A percentile compares a stretch with the other conserved stretches of the same genome.
Evolutionary conservation across 129 eudicot genomes (phyloP).

Genomic region (sunflower (Helianthus annuus)): HanXRQr2.0-SUNRISE NC_035435.2:84593824-84594323

Average conservation of each 20-base stretch:
- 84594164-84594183: slow-evolving; percentile 50
- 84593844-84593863: slow-evolving; percentile 55
- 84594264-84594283: slow-evolving; percentile 22
- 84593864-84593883: slow-evolving; percentile 35
- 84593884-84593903: slow-evolving; percentile 63
- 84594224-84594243: slow-evolving; percentile 73
- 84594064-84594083: not conserved
- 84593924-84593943: slow-evolving; percentile 82
- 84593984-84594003: slow-evolving; percentile 52
- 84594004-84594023: slow-evolving; percentile 72
- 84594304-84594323: slow-evolving; percentile 1
- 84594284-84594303: slow-evolving; percentile 18
- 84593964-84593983: slow-evolving; percentile 68
- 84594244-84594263: slow-evolving; percentile 68
- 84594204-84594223: slow-evolving; percentile 60
- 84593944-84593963: slow-evolving; percentile 84
- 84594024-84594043: slow-evolving; percentile 50
- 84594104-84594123: slow-evolving; percentile 25
- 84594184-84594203: slow-evolving; percentile 34
- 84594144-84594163: slow-evolving; percentile 45
- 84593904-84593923: slow-evolving; percentile 82
- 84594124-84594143: slow-evolving; percentile 43
- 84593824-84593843: slow-evolving; percentile 26
- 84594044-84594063: slow-evolving; percentile 19
- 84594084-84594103: slow-evolving; percentile 8